Evolutionary conservation across 2,329 filamentous ascomycete genomes (phyloP), one percentile per base, ranked within the genome.

Genomic region (Amauroascus verrucosus): DNA sequence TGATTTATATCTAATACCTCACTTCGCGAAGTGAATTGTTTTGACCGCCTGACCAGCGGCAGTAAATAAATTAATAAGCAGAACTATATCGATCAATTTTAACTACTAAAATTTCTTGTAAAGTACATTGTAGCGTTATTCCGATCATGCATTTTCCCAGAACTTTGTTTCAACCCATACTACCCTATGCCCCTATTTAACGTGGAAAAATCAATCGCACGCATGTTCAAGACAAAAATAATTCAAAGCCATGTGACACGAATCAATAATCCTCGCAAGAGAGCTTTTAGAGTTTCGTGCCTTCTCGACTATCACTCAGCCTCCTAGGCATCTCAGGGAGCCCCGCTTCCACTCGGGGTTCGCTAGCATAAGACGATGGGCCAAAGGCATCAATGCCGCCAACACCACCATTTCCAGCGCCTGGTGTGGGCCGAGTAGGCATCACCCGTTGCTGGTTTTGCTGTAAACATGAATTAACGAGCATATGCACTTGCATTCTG

Each of bases 401-500:
- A 18, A 55, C 52, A 9, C 53, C 52, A 38, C 57, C 54, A 28
- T 55, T 48, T 28, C 44, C 52, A 18, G 56, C 30, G 30, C 40
- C 33, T 37, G 40, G n/a, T 5, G 49, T 11, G 6, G 45, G 22
- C 7, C 47, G 56, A 30, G 48, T 11, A 22, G 37, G 41, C 24
- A 57, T 59, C 1, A 59, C 56, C 8, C 60, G 50, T 18, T 67
- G 61, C 40, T 69, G 62, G 1, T 62, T 64, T 20, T 73, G 66
- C 54, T 79, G 76, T 55, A 81, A 64, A 16, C 78, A 75, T 1
- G 77, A 73, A 56, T 77, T 79, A 61, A 81, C 77, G 11, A 83
- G 71, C 80, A 80, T 83, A 50, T 82, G 79, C 20, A 83, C 70
- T 60, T 83, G 80, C 69, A 81, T 75, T 51, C 77, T 74, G 57